phyloP scores from a whole-genome alignment of 2,329 filamentous ascomycete genomes.

The Arachnomyces sp. region DNA sequence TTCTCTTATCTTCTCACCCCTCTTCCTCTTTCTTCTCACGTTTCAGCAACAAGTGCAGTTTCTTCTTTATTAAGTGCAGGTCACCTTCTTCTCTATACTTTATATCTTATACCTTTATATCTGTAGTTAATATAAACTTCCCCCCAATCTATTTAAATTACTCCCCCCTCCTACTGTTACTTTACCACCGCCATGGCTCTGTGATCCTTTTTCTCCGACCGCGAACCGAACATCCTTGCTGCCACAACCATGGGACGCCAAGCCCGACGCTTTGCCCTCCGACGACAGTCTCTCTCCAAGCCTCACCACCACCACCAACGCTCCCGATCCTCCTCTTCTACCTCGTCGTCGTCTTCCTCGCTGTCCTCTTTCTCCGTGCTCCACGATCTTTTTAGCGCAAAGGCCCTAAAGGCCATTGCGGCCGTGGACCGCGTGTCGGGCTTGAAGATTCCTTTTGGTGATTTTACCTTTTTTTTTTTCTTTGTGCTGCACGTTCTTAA shows the following conservation, averaged over 20 bases:
- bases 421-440: slow-evolving; percentile 24
- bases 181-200: no score
- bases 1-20: background rate
- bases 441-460: slow-evolving; percentile 25
- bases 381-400: slow-evolving; percentile 2
- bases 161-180: background rate
- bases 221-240: no score
- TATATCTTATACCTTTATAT: background rate
- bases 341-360: slow-evolving; percentile 10
- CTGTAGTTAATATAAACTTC: background rate
- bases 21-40: background rate
- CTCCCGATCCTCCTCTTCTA: slow-evolving; percentile 9
- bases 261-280: slow-evolving; percentile 8
- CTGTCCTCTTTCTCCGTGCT: slow-evolving; percentile 3
- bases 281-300: slow-evolving; percentile 1
- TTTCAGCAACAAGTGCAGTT: background rate
- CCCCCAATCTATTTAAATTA: background rate
- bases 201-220: no score
- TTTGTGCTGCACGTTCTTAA: no score
- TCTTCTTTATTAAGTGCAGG: background rate
- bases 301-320: no score
- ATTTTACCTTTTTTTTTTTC: slow-evolving; percentile 5
- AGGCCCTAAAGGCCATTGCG: slow-evolving; percentile 11
- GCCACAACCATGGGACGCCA: slow-evolving; percentile 8
- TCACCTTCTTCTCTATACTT: background rate